Evolutionary conservation across 306 rosid genomes (phyloP).

Genomic region (Prunus salicina): DNA sequence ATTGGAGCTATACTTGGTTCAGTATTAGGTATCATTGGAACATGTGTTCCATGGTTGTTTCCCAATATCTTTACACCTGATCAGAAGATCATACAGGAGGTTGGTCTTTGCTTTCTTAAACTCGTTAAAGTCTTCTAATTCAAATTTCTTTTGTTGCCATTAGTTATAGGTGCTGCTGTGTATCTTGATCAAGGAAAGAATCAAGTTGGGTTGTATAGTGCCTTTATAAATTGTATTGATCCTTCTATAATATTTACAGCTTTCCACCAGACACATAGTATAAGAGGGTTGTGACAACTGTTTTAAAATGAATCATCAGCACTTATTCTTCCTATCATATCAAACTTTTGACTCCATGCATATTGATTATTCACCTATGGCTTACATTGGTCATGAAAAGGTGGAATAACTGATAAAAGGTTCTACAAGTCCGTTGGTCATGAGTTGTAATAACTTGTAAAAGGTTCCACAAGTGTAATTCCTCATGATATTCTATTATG

Average conservation of each 20-base stretch:
- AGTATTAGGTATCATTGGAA: conserved; percentile 69
- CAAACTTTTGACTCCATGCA: not conserved
- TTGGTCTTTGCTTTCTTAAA: conserved; percentile 32
- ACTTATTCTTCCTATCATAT: not conserved
- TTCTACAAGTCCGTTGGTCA: not conserved
- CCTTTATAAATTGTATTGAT: not conserved
- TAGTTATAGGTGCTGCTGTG: not conserved
- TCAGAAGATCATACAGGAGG: conserved; percentile 72
- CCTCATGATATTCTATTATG: conserved; percentile 7
- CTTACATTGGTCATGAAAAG: not conserved
- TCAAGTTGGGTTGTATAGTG: not conserved
- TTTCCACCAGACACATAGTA: not conserved
- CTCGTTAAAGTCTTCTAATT: not conserved
- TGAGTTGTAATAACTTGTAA: not conserved
- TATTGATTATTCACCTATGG: not conserved
- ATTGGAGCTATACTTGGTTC: conserved; percentile 69
- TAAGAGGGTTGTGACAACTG: not conserved
- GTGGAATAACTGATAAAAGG: not conserved
- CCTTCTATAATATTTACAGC: not conserved
- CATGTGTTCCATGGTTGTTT: conserved; percentile 70
- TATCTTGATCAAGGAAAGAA: not conserved
- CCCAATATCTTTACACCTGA: conserved; percentile 76
- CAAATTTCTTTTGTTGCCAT: not conserved
- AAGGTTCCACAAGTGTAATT: not conserved
- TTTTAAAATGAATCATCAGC: not conserved